These are phyloP conservation scores for Trichoderma parareesei DNA, from an alignment of 495 filamentous ascomycete species.

Conservation along the genomic window DNA sequence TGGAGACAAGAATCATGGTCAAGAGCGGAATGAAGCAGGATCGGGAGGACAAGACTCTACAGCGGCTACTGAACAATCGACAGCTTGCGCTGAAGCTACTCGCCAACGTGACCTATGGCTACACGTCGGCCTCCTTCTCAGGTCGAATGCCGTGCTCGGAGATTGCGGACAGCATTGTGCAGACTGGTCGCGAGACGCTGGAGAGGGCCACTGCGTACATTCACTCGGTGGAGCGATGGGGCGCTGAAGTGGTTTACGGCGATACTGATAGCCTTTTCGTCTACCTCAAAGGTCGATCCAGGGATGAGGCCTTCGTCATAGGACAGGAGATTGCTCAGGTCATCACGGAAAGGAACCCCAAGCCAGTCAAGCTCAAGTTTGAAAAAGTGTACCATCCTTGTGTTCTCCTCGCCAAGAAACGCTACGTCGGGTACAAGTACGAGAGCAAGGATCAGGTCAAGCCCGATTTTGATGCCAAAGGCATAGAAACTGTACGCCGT, in stretches of 20 bases:
- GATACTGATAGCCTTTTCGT: conserved; percentile 98
- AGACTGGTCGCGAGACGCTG: conserved; percentile 86
- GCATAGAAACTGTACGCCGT: conserved; percentile 91
- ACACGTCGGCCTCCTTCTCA: conserved; percentile 91
- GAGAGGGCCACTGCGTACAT: conserved; percentile 92
- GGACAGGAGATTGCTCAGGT: conserved; percentile 87
- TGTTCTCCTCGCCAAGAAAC: conserved; percentile 90
- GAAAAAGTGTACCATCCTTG: conserved; percentile 98
- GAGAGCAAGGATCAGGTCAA: conserved; percentile 67
- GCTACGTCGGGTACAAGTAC: conserved; percentile 97
- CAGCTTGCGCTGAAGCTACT: conserved; percentile 95
- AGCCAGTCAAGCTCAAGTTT: conserved; percentile 92
- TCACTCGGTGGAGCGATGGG: conserved; percentile 78
- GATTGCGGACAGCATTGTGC: conserved; percentile 96
- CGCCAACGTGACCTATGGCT: conserved; percentile 97
- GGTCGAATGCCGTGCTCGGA: conserved; percentile 96
- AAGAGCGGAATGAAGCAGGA: conserved; percentile 95
- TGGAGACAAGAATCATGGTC: conserved; percentile 97
- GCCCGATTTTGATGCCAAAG: conserved; percentile 95
- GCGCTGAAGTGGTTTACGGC: conserved; percentile 93
- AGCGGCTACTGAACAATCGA: conserved; percentile 85
- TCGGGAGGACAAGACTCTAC: conserved; percentile 79
- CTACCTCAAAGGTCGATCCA: conserved; percentile 76
- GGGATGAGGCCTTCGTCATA: conserved; percentile 83
- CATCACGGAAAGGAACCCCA: conserved; percentile 83